phyloP scores from a whole-genome alignment of 2,329 filamentous ascomycete species.

The Curvularia lunata region DNA sequence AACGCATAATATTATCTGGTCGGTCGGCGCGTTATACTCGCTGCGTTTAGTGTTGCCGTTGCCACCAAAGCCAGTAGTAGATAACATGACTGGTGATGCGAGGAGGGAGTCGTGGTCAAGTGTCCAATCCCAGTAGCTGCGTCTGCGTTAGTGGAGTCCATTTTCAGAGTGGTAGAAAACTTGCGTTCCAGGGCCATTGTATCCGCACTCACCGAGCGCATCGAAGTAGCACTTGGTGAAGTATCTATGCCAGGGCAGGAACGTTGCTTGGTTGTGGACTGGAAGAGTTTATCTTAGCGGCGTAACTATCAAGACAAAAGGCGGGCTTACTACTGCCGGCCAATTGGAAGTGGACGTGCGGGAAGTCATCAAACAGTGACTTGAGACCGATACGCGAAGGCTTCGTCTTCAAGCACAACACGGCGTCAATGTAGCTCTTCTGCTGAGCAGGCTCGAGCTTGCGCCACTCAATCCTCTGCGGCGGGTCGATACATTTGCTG shows the following conservation, averaged over 20 bases:
- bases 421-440: conserved; percentile 32
- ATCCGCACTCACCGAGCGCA: conserved; percentile 37
- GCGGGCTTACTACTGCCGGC: neutral
- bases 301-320: neutral
- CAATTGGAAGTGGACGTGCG: conserved; percentile 30
- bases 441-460: neutral
- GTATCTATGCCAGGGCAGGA: conserved; percentile 49
- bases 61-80: conserved; percentile 38
- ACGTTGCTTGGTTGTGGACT: conserved; percentile 42
- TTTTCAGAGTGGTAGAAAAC: neutral
- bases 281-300: neutral
- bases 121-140: conserved; percentile 46
- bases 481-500: neutral
- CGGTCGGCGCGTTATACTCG: neutral
- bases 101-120: conserved; percentile 35
- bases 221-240: conserved; percentile 44
- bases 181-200: conserved; percentile 9
- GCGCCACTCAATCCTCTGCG: neutral
- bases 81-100: conserved; percentile 28
- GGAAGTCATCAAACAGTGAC: conserved; percentile 44
- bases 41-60: conserved; percentile 23
- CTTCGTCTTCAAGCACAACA: conserved; percentile 36
- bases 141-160: neutral
- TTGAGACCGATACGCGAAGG: conserved; percentile 30
- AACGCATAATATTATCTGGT: neutral